Evolutionary conservation across 2,329 filamentous ascomycete species (phyloP).

Genomic region (Clonostachys chloroleuca): DNA sequence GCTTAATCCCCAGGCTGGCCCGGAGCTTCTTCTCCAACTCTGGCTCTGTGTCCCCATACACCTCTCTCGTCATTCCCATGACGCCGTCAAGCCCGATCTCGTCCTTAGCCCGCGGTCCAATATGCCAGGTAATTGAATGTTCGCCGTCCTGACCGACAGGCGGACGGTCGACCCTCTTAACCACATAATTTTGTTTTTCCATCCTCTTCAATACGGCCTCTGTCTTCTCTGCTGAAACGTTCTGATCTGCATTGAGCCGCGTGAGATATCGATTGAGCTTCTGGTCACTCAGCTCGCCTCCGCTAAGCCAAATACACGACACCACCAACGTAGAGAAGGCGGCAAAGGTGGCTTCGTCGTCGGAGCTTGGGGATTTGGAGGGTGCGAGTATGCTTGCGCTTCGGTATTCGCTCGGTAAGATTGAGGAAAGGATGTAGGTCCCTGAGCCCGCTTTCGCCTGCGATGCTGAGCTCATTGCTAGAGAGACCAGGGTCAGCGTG

Average conservation of each 20-base stretch:
- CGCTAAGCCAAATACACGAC: constrained; percentile 69
- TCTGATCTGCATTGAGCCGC: constrained; percentile 70
- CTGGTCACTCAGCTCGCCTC: constrained; percentile 69
- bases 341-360: constrained; percentile 73
- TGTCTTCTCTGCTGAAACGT: constrained; percentile 71
- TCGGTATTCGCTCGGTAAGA: constrained; percentile 65
- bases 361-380: constrained; percentile 57
- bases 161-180: constrained; percentile 64
- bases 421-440: constrained; percentile 73
- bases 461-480: constrained; percentile 37
- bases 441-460: constrained; percentile 56
- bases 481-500: constrained; percentile 5
- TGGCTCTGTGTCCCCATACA: constrained; percentile 49
- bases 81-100: constrained; percentile 80
- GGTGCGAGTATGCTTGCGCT: constrained; percentile 64
- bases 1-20: constrained; percentile 53
- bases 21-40: constrained; percentile 57
- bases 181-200: constrained; percentile 77
- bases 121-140: constrained; percentile 73
- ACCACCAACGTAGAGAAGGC: constrained; percentile 80
- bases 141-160: constrained; percentile 57
- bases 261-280: constrained; percentile 74
- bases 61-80: constrained; percentile 60
- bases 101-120: constrained; percentile 80
- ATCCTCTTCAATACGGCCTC: constrained; percentile 71